Percentiles rank a stretch among this genome's conserved stretches.
Conservation (phyloP, 73 alveolate species). For the Durusdinium trenchii region DNA sequence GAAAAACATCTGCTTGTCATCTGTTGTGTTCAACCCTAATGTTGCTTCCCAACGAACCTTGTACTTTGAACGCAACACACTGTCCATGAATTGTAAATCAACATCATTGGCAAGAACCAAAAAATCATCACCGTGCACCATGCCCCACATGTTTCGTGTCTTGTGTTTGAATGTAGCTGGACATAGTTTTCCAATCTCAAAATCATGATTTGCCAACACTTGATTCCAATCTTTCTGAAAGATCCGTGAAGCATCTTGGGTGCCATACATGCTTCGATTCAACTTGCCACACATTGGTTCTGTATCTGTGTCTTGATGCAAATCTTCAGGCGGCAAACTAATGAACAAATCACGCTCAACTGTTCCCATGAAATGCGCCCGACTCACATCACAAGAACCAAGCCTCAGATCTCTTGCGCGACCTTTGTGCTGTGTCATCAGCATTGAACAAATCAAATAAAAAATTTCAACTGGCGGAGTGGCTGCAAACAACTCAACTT, state of each 20-base stretch:
- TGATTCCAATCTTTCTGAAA: neutral
- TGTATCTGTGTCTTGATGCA: too few relatives aligned
- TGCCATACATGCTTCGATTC: neutral
- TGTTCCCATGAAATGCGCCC: neutral
- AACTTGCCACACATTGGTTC: neutral
- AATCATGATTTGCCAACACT: neutral
- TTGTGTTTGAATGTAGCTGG: neutral
- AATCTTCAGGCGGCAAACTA: neutral
- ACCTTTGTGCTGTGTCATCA: too few relatives aligned
- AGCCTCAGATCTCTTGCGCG: too few relatives aligned
- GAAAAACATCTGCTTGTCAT: neutral
- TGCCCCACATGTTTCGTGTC: neutral
- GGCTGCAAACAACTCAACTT: too few relatives aligned
- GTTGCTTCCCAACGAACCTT: constrained; percentile 12
- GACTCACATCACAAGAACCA: too few relatives aligned
- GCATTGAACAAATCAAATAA: too few relatives aligned
- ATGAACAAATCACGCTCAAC: neutral
- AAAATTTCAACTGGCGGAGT: too few relatives aligned
- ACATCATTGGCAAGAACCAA: neutral
- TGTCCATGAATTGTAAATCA: neutral
- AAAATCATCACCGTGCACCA: neutral
- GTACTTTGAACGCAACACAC: neutral
- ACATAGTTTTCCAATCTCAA: neutral
- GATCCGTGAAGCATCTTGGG: neutral
- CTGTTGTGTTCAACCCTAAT: constrained; percentile 8